phyloP scores from a whole-genome alignment of 768 basidiomycete species.

The Mycena latifolia region DNA sequence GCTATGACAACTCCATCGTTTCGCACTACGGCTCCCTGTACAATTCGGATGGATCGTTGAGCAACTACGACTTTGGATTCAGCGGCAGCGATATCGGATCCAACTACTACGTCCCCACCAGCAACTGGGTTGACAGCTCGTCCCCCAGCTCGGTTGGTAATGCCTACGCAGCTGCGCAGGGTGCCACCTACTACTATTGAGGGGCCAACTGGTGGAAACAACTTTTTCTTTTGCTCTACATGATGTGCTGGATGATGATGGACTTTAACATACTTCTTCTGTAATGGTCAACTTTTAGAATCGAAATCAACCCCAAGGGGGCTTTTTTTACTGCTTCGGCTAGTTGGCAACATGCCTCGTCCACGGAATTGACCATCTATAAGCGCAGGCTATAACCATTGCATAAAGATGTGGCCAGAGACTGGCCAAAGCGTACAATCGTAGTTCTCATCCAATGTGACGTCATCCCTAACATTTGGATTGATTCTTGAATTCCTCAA shows the following conservation, averaged over 20 bases:
- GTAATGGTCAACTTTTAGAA: conserved; percentile 32
- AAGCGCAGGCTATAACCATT: no score
- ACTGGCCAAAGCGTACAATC: no score
- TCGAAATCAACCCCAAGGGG: conserved; percentile 22
- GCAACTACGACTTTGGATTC: conserved; percentile 56
- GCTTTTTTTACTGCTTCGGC: conserved; percentile 13
- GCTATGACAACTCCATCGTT: conserved; percentile 54
- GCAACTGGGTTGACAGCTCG: conserved; percentile 54
- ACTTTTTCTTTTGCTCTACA: conserved; percentile 12
- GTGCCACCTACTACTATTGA: conserved; percentile 39
- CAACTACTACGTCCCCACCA: conserved; percentile 52
- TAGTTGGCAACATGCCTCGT: no score
- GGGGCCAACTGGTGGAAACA: background rate
- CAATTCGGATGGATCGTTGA: conserved; percentile 53
- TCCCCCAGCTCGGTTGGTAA: conserved; percentile 47
- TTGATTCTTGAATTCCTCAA: no score
- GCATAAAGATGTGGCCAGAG: no score
- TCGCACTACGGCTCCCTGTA: conserved; percentile 50
- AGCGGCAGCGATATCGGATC: conserved; percentile 52
- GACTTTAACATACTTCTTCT: conserved; percentile 28
- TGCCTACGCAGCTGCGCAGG: conserved; percentile 50
- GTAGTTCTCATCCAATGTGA: no score
- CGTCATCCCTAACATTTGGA: no score
- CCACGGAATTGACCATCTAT: no score
- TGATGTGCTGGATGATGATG: conserved; percentile 19